Conservation (phyloP, 768 basidiomycete genomes). For the Suillus bovinus region DNA sequence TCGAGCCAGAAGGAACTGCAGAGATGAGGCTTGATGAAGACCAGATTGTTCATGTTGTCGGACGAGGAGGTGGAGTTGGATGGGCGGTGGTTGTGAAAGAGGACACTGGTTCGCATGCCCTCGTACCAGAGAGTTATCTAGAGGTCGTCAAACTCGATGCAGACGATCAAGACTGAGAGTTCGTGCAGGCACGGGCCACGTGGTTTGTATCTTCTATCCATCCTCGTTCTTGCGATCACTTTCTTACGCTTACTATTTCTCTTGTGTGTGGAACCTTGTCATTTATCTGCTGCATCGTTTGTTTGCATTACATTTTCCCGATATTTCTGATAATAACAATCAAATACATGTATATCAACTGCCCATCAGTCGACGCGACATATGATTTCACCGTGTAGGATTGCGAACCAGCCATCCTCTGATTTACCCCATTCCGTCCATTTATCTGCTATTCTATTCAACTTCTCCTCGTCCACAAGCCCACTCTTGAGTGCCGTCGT, state of each 20-base stretch:
- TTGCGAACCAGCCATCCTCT: conserved; percentile 36
- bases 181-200: conserved; percentile 2
- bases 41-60: conserved; percentile 71
- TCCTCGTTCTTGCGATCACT: not conserved
- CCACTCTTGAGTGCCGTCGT: conserved; percentile 30
- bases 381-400: conserved; percentile 37
- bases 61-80: conserved; percentile 75
- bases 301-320: not conserved
- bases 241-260: conserved; percentile 10
- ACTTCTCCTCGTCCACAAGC: conserved; percentile 20
- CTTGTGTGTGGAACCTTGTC: conserved; percentile 12
- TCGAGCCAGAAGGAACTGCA: conserved; percentile 77
- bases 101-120: conserved; percentile 53
- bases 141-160: conserved; percentile 49
- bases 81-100: conserved; percentile 72
- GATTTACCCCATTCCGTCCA: conserved; percentile 33
- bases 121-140: conserved; percentile 80
- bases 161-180: conserved; percentile 17
- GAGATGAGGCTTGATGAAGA: conserved; percentile 83
- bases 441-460: conserved; percentile 21
- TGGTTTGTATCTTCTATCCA: not conserved
- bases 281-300: conserved; percentile 12
- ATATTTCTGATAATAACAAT: conserved; percentile 2
- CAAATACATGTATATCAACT: not conserved
- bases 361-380: conserved; percentile 15